Percentiles rank a stretch among this genome's conserved stretches.
phyloP scores from a whole-genome alignment of 169 alveolate species.

The Sarcocystis neurona region DNA sequence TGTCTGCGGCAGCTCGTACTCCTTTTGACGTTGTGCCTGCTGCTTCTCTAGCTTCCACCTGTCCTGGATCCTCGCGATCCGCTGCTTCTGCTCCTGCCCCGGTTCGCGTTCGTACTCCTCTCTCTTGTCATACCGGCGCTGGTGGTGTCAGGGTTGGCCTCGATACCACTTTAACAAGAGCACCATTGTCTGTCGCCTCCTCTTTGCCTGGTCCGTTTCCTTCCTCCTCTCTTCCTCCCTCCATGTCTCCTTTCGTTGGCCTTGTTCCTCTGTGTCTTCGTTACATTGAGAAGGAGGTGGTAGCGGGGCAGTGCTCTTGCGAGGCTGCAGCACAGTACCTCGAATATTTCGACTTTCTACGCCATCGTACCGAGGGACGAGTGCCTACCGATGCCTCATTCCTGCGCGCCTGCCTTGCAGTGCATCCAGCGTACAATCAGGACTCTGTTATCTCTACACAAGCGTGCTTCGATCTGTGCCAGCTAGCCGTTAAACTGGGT shows the following conservation, averaged over 20 bases:
- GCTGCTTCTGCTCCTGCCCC: too few relatives aligned
- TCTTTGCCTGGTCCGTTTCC: too few relatives aligned
- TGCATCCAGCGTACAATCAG: conserved; percentile 50
- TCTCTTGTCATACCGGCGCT: background rate
- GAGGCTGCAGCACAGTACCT: conserved; percentile 24
- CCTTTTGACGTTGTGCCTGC: too few relatives aligned
- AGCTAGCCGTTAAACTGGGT: conserved; percentile 50
- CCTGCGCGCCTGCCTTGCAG: conserved; percentile 38
- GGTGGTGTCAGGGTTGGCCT: background rate
- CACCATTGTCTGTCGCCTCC: background rate
- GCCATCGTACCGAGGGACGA: conserved; percentile 35
- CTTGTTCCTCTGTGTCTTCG: conserved; percentile 20
- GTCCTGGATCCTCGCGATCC: too few relatives aligned
- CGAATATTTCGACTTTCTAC: conserved; percentile 8
- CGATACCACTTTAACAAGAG: background rate
- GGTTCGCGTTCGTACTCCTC: background rate
- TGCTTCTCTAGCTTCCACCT: too few relatives aligned
- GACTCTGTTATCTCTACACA: conserved; percentile 45
- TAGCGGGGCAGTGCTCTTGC: background rate
- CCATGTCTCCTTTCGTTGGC: background rate
- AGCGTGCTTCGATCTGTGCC: conserved; percentile 15
- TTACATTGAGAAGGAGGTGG: background rate
- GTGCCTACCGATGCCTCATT: conserved; percentile 54
- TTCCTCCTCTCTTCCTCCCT: background rate
- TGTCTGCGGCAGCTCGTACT: too few relatives aligned